These are phyloP conservation scores for Dipteronia dyeriana DNA, from an alignment of 345 rosid species.

Conservation along the genomic window DNA sequence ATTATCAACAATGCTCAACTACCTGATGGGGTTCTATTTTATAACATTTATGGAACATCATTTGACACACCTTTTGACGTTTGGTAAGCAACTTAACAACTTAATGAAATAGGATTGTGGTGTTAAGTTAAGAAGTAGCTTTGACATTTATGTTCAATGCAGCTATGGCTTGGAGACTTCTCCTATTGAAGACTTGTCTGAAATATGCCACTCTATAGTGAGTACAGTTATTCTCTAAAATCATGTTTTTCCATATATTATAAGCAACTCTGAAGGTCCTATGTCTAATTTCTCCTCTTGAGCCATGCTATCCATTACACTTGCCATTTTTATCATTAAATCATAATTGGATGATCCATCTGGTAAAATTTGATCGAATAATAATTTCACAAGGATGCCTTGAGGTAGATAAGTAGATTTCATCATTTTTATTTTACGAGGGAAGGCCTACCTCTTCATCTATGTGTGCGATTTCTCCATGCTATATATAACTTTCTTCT, in stretches of 20 bases:
- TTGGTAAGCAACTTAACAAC: slow-evolving; percentile 46
- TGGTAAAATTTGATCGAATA: background rate
- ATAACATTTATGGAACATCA: slow-evolving; percentile 79
- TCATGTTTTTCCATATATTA: background rate
- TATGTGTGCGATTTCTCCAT: background rate
- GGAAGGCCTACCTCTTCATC: background rate
- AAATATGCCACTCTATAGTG: slow-evolving; percentile 78
- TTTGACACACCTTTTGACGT: slow-evolving; percentile 82
- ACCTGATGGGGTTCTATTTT: slow-evolving; percentile 71
- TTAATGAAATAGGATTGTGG: background rate
- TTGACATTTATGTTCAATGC: slow-evolving; percentile 28
- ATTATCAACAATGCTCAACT: slow-evolving; percentile 57
- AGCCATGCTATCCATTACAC: too few relatives aligned
- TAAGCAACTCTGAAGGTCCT: background rate
- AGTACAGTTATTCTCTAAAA: slow-evolving; percentile 30
- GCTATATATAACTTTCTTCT: background rate
- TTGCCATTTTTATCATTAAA: too few relatives aligned
- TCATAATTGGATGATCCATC: background rate
- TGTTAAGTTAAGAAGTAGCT: slow-evolving; percentile 1
- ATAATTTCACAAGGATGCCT: background rate
- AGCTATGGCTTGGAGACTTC: slow-evolving; percentile 83
- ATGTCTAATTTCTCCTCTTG: too few relatives aligned
- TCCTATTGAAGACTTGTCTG: slow-evolving; percentile 72
- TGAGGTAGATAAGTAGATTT: background rate
- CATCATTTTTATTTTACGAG: background rate